Conservation (phyloP, 108 stramenopile genomes). For the Nannochloropsis salina region DNA sequence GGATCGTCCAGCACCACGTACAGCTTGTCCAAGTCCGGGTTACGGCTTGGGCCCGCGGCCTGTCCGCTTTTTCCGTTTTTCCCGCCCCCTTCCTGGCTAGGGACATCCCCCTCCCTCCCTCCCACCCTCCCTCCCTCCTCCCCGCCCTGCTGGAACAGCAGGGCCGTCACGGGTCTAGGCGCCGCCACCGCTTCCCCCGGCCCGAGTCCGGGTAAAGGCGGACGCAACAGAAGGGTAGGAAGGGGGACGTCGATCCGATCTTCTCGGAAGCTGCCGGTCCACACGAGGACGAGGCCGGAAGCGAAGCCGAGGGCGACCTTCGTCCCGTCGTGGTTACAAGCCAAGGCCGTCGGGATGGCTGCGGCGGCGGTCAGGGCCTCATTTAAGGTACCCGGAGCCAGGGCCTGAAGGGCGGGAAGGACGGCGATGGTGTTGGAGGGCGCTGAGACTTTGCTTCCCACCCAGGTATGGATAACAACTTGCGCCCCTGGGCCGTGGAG, state of each 20-base stretch:
- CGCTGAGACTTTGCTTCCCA: background rate
- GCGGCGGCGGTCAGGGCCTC: background rate
- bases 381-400: background rate
- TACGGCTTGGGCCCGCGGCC: background rate
- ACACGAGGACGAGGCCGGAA: background rate
- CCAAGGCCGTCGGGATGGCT: slow-evolving; percentile 12
- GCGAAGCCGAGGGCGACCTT: background rate
- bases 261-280: background rate
- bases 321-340: slow-evolving; percentile 7
- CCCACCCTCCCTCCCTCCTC: background rate
- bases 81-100: no score
- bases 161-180: background rate
- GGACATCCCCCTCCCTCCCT: background rate
- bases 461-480: background rate
- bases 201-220: background rate
- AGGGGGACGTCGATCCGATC: background rate
- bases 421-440: background rate
- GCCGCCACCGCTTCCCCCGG: background rate
- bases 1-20: background rate
- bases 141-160: background rate
- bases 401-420: background rate
- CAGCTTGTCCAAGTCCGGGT: background rate
- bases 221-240: background rate
- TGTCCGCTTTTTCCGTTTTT: no score
- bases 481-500: background rate